Percentiles rank a stretch among this genome's conserved stretches.
These are phyloP conservation scores for Russula brevipes DNA, from an alignment of 768 basidiomycete genomes.

Conservation along the genomic window DNA sequence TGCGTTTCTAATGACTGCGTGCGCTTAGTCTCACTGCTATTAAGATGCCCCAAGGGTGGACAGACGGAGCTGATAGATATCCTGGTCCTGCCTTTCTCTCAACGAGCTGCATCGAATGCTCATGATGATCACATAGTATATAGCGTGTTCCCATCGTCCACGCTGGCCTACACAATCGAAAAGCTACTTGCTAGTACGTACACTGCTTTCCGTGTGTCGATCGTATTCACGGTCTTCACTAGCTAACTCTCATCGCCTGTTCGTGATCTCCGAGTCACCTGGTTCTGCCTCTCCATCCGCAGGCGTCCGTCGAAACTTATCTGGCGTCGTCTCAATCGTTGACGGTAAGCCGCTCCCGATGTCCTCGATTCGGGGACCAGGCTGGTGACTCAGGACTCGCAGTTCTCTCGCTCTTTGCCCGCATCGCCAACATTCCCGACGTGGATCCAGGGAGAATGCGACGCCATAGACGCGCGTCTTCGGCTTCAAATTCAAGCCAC, in stretches of 20 bases:
- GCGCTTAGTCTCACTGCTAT: not conserved
- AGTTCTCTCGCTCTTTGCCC: constrained; percentile 80
- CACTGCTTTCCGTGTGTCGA: not conserved
- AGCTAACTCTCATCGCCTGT: constrained; percentile 79
- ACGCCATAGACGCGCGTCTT: constrained; percentile 74
- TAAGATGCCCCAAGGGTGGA: constrained; percentile 55
- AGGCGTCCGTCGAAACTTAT: constrained; percentile 47
- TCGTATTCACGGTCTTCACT: not conserved
- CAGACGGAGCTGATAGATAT: constrained; percentile 73
- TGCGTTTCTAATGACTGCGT: not conserved
- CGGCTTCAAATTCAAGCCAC: constrained; percentile 50
- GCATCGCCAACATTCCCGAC: constrained; percentile 62
- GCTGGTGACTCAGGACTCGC: not conserved
- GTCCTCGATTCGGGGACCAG: not conserved
- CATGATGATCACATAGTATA: constrained; percentile 47
- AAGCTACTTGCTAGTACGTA: constrained; percentile 79
- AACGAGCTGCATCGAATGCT: not conserved
- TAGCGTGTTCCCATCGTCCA: constrained; percentile 60
- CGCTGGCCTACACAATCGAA: constrained; percentile 66
- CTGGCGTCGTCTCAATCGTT: constrained; percentile 76
- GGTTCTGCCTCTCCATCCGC: constrained; percentile 46
- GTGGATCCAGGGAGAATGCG: constrained; percentile 76
- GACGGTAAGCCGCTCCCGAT: constrained; percentile 51
- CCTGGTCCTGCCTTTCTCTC: constrained; percentile 45
- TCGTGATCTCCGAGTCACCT: constrained; percentile 61